A percentile compares a stretch with the other conserved stretches of the same genome.
phyloP scores from a whole-genome alignment of 257 asterid genomes.

The Phtheirospermum japonicum region DNA sequence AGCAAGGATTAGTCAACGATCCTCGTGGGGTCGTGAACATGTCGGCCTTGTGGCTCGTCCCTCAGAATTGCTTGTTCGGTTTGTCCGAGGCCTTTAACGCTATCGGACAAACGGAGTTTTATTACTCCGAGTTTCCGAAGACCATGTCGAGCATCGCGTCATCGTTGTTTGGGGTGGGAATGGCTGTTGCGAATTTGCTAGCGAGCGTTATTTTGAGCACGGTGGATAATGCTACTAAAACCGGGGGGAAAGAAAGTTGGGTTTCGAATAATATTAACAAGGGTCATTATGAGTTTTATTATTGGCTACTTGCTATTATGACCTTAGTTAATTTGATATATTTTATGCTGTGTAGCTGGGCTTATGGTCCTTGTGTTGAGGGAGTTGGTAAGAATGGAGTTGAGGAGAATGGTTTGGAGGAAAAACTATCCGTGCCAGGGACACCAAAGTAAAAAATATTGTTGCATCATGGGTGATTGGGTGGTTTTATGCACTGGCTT shows the following conservation, averaged over 20 bases:
- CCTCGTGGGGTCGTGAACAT: constrained; percentile 31
- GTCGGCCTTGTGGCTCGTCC: constrained; percentile 74
- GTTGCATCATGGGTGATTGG: neutral
- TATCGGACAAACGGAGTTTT: constrained; percentile 59
- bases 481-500: neutral
- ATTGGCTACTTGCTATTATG: constrained; percentile 22
- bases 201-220: constrained; percentile 47
- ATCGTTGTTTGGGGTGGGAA: constrained; percentile 51
- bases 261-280: constrained; percentile 48
- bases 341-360: constrained; percentile 7
- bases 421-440: neutral
- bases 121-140: constrained; percentile 57
- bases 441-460: neutral
- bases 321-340: neutral
- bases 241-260: constrained; percentile 58
- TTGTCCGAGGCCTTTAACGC: constrained; percentile 64
- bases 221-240: constrained; percentile 39
- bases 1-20: constrained; percentile 36
- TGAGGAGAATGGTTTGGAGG: too few species aligned
- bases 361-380: constrained; percentile 13
- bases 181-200: constrained; percentile 48
- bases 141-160: constrained; percentile 63
- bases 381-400: neutral
- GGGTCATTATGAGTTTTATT: constrained; percentile 60
- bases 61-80: constrained; percentile 52